Evolutionary conservation across 768 basidiomycete species (phyloP), one percentile per base, ranked within the genome.

Genomic region (Rhodotorula diobovata): DNA sequence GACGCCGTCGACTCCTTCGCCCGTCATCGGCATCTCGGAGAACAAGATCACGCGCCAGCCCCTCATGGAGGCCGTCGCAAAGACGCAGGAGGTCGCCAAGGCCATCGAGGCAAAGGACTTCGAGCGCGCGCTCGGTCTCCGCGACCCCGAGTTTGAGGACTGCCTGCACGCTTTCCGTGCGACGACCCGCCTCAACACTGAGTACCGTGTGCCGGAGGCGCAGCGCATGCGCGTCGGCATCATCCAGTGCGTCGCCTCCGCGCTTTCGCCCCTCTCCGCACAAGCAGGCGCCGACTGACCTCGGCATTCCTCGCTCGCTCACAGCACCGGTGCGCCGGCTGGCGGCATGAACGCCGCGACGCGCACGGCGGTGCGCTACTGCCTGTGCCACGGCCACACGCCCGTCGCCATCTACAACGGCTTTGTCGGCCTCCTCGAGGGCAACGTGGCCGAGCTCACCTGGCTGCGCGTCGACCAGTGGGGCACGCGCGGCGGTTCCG

Each of bases 311-410:
- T 5, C 30, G 0, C 39, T 50, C 25, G 6, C 20, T 28, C 37
- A 16, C 75, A 95, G 93, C 78, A 88, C 93, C 78, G 95, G 96
- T 61, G 96, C 96, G 1, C 95, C 96, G 10, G 96, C 96, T 4
- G 95, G 95, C 57, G 96, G 96, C 16, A 97, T 98, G 92, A 98
- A 98, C 79, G 94, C 96, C 4, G 96, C 95, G 0, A 96, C 93
- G 1, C 90, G 95, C 53, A 89, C 93, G 37, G 93, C 91, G 12
- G 93, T 90, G 32, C 89, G 96, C 20, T 97, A 93, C 82, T 97
- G 93, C 87, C 64, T 75, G 25, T 75, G 68, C 66, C 90, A 93
- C 79, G 95, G 96, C 12, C 96, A 99, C 80, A 89, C 85, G 35
- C 89, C 94, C n/a, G 84, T 97, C 51, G 92, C 88, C 0, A 86